Percentiles rank a stretch among this genome's conserved stretches.
These are phyloP conservation scores for Avena sativa DNA, from an alignment of 176 grass and related monocot genomes.

Conservation along the genomic window DNA sequence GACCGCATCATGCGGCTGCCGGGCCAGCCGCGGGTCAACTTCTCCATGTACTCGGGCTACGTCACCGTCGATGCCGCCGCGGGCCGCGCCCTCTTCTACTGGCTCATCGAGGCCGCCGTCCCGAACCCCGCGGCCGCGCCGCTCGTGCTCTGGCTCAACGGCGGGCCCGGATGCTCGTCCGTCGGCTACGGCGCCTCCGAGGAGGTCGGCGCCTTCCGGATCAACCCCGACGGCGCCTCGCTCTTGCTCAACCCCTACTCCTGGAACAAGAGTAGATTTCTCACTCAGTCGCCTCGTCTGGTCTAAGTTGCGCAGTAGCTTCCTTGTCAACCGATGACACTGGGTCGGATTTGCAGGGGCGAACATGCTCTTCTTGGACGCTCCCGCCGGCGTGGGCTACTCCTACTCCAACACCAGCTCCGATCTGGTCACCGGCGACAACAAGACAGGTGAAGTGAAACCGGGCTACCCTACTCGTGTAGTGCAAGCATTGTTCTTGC, in stretches of 20 bases:
- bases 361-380: conserved; percentile 88
- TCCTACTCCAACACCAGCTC: conserved; percentile 83
- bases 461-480: too few relatives aligned
- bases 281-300: not conserved
- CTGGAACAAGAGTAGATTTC: conserved; percentile 77
- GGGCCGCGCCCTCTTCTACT: conserved; percentile 82
- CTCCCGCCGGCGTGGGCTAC: conserved; percentile 82
- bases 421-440: conserved; percentile 75
- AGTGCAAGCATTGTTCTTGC: not conserved
- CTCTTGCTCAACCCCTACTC: conserved; percentile 70
- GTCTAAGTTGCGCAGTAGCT: too few relatives aligned
- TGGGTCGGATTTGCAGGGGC: conserved; percentile 50
- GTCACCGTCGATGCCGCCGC: conserved; percentile 67
- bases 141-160: conserved; percentile 92
- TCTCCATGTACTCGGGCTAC: conserved; percentile 90
- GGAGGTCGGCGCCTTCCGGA: conserved; percentile 84
- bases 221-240: conserved; percentile 65
- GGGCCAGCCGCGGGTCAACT: conserved; percentile 78
- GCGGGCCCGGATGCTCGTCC: conserved; percentile 89
- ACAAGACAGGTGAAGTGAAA: conserved; percentile 82
- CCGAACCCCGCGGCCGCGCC: conserved; percentile 47
- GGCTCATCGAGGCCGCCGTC: conserved; percentile 59
- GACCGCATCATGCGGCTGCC: conserved; percentile 71
- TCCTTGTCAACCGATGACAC: not conserved
- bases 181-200: conserved; percentile 88